Percentiles rank a stretch among this genome's conserved stretches.
Evolutionary conservation across 2,329 filamentous ascomycete species (phyloP).

Genomic region (Chrysoporthe austroafricana): DNA sequence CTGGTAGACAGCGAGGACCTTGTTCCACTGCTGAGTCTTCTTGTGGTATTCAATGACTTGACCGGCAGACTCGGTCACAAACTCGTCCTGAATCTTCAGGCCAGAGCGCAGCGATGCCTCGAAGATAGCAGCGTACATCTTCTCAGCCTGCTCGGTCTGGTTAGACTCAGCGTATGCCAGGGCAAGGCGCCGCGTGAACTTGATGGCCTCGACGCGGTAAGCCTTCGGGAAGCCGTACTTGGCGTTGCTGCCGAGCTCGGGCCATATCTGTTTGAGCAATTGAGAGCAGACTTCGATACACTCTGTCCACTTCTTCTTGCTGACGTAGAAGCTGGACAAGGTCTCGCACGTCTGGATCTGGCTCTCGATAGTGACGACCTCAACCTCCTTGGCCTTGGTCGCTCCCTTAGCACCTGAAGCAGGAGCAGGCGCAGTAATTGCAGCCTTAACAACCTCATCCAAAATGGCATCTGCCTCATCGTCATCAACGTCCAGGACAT

Average conservation of each 20-base stretch:
- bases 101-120: conserved; percentile 32
- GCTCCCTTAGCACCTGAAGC: conserved; percentile 5
- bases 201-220: conserved; percentile 27
- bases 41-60: conserved; percentile 31
- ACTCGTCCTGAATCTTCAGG: conserved; percentile 30
- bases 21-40: conserved; percentile 30
- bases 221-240: conserved; percentile 30
- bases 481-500: conserved; percentile 26
- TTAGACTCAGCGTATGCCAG: conserved; percentile 29
- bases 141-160: conserved; percentile 32
- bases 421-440: conserved; percentile 17
- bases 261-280: conserved; percentile 30
- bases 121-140: conserved; percentile 31
- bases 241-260: conserved; percentile 27
- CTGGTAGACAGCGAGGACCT: conserved; percentile 31
- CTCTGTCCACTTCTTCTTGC: conserved; percentile 29
- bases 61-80: conserved; percentile 30
- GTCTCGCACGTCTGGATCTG: conserved; percentile 30
- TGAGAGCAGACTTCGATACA: conserved; percentile 27
- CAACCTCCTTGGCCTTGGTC: conserved; percentile 25
- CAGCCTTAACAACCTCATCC: conserved; percentile 27
- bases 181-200: conserved; percentile 29
- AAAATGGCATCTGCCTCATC: conserved; percentile 28
- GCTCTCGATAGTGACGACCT: conserved; percentile 27
- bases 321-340: conserved; percentile 27